Percentiles rank a stretch among this genome's conserved stretches.
phyloP scores from a whole-genome alignment of 768 basidiomycete species.

The Rhodotorula taiwanensis region DNA sequence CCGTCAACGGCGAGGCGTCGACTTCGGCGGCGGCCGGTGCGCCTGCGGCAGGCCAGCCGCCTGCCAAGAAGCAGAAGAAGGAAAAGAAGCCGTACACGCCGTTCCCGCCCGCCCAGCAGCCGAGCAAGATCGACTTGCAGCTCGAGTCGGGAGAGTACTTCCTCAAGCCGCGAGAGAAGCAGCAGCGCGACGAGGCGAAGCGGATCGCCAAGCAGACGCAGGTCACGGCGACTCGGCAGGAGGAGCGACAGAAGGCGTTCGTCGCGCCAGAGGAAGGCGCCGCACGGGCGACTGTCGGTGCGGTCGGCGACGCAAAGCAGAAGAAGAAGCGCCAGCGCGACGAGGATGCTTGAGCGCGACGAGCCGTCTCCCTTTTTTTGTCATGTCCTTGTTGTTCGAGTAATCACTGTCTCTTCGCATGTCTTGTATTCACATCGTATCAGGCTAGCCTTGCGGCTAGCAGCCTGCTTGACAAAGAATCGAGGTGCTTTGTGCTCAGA shows the following conservation, averaged over 20 bases:
- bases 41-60: constrained; percentile 64
- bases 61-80: constrained; percentile 94
- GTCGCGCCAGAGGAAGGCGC: constrained; percentile 75
- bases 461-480: too few species aligned
- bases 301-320: constrained; percentile 65
- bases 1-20: constrained; percentile 54
- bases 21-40: constrained; percentile 63
- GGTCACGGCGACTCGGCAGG: constrained; percentile 60
- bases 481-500: too few species aligned
- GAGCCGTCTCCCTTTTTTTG: not conserved
- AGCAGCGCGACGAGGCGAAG: constrained; percentile 61
- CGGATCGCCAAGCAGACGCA: constrained; percentile 84
- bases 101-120: constrained; percentile 90
- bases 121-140: constrained; percentile 91
- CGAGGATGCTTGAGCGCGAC: constrained; percentile 35
- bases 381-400: not conserved
- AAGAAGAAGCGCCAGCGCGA: constrained; percentile 51
- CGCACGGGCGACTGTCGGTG: constrained; percentile 50
- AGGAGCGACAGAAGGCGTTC: constrained; percentile 78
- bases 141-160: constrained; percentile 97
- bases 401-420: too few species aligned
- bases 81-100: constrained; percentile 68
- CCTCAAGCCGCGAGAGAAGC: constrained; percentile 83
- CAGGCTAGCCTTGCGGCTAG: too few species aligned
- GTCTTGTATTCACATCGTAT: too few species aligned